Evolutionary conservation across 129 eudicot genomes (phyloP).

Genomic region (Dittrichia graveolens): DNA sequence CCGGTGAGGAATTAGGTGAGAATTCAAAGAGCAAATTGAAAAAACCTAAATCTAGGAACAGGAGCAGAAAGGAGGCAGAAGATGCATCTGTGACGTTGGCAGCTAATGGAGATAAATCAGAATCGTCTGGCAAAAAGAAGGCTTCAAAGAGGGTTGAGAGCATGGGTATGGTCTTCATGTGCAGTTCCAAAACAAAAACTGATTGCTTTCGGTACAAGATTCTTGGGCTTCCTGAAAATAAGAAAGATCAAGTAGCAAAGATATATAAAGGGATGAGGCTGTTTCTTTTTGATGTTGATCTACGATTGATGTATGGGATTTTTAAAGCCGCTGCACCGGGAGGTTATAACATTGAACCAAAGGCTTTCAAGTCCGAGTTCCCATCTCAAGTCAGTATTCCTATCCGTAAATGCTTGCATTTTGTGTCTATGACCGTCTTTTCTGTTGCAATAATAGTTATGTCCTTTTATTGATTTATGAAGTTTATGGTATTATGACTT

Average conservation of each 20-base stretch:
- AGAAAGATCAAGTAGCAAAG: slow-evolving; percentile 72
- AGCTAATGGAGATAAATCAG: slow-evolving; percentile 37
- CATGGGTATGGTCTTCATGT: slow-evolving; percentile 98
- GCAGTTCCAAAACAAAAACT: slow-evolving; percentile 84
- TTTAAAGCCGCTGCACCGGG: slow-evolving; percentile 94
- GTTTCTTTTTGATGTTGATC: slow-evolving; percentile 79
- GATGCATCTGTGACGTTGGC: slow-evolving; percentile 22
- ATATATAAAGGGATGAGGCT: slow-evolving; percentile 92
- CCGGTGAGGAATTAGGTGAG: slow-evolving; percentile 34
- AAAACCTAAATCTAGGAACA: slow-evolving; percentile 35
- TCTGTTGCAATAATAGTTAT: background rate
- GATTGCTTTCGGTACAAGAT: slow-evolving; percentile 86
- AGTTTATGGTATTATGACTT: slow-evolving; percentile 17
- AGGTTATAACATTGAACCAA: slow-evolving; percentile 81
- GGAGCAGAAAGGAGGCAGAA: slow-evolving; percentile 29
- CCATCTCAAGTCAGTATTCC: slow-evolving; percentile 84
- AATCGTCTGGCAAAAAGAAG: slow-evolving; percentile 46
- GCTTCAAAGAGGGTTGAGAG: slow-evolving; percentile 51
- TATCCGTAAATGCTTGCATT: background rate
- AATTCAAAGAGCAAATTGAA: slow-evolving; percentile 32
- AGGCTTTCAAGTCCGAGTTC: slow-evolving; percentile 87
- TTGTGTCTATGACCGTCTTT: too few species aligned
- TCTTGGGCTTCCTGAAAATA: slow-evolving; percentile 83
- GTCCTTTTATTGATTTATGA: slow-evolving; percentile 9
- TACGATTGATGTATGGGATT: slow-evolving; percentile 88